Conservation (phyloP, 768 basidiomycete species). For the Leccinum barrowsii region DNA sequence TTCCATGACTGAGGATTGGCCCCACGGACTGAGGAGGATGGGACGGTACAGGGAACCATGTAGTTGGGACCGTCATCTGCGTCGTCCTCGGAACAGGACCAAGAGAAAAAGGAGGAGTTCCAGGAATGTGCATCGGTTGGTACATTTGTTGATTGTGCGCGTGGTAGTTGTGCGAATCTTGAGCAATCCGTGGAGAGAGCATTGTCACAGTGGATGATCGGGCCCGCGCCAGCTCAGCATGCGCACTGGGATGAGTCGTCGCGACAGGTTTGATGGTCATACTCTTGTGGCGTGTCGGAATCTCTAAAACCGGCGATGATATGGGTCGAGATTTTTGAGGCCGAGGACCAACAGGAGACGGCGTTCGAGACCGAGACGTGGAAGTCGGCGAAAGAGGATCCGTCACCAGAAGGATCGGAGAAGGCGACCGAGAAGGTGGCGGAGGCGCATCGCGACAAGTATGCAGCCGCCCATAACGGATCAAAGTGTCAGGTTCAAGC, state of each 20-base stretch:
- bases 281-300: constrained; percentile 30
- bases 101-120: constrained; percentile 14
- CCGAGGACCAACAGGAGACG: constrained; percentile 53
- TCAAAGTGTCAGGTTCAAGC: constrained; percentile 9
- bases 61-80: constrained; percentile 6
- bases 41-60: constrained; percentile 17
- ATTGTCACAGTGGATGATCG: constrained; percentile 31
- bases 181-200: constrained; percentile 21
- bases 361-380: constrained; percentile 39
- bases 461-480: constrained; percentile 17
- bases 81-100: constrained; percentile 1
- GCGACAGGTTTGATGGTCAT: constrained; percentile 26
- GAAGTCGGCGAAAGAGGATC: constrained; percentile 17
- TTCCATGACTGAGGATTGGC: constrained; percentile 10
- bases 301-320: constrained; percentile 28
- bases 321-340: constrained; percentile 30
- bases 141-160: constrained; percentile 32
- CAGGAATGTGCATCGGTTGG: constrained; percentile 28
- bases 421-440: constrained; percentile 30
- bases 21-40: constrained; percentile 10
- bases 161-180: constrained; percentile 31
- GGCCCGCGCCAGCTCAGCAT: constrained; percentile 23
- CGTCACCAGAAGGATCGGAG: constrained; percentile 17
- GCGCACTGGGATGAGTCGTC: constrained; percentile 10
- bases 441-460: constrained; percentile 26